Base-by-base conservation (phyloP, 73 alveolate genomes). In the Urostyla sp. region DNA sequence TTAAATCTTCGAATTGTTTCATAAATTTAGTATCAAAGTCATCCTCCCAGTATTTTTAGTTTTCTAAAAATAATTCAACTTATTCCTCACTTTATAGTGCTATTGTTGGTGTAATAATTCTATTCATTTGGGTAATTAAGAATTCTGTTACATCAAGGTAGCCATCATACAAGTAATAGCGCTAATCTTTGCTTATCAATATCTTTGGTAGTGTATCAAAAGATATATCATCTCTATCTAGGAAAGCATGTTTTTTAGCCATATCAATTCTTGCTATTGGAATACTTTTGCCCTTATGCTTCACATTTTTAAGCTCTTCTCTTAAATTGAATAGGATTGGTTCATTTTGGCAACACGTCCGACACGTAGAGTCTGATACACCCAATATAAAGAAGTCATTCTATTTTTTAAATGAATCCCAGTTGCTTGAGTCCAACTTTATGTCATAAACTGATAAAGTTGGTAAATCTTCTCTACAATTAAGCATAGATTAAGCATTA, bases 301-400 rank as follows among this genome's bases (percentile, higher is more conserved):
- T 34, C 1, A 52, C 60, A 23, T 40, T n/a, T 7, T 36, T 66
- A 34, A 40, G 20, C 1, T 32, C 45, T 3, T 51, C 57, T 16
- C 43, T 7, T 32, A 80, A 49, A 16, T 80, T 67, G 27, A 46
- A 20, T 21, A 80, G 57, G 43, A 80, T 27, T 0, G 72, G 58
- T 37, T 80, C 90, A 21, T 69, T 51, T 50, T 80, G 32, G 43
- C 90, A 80, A 44, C 90, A 80, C 7, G 26, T 21, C n/a, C 28
- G 66, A 30, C 91, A 81, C 27, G 32, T 54, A 23, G 63, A 21
- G 59, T 81, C 84, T 0, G 69, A 24, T 20, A 81, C 74, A 5
- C 91, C 80, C 23, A 81, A 26, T 4, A 81, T 52, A 57, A 69
- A 81, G 21, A 81, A 37, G 24, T 72, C 74, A 23, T 50, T 51